Base-by-base conservation (phyloP, 2,329 filamentous ascomycete genomes). In the Colletotrichum orchidophilum region DNA sequence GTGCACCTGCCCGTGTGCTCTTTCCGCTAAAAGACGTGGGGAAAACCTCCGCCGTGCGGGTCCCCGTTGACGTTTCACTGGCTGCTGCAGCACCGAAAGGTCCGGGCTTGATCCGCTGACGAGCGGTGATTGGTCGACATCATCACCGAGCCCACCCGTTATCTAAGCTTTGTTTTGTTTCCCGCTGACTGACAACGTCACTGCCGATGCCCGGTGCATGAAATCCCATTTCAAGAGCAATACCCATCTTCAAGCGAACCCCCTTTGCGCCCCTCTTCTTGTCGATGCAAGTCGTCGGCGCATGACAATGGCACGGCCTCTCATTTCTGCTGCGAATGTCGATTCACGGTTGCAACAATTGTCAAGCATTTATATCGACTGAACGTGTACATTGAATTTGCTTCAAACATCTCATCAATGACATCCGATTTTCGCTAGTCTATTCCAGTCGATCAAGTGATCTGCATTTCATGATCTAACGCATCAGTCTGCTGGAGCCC, bases 11-110 rank as follows among this genome's bases (percentile, higher is more conserved):
- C n/a, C 9, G 57, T 61, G 39, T 18, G 29, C 35, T 62, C 42
- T 62, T 62, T 62, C 42, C 59, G 7, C 42, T 7, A 35, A 29
- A 39, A 64, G 33, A 35, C 42, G 50, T 57, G 50, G 61, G 18
- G 33, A 63, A 61, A 26, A 15, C 57, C 57, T 61, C 50, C 57
- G 63, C 63, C 53, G 31, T 39, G 31, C 11, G 57, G 57, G 63
- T 66, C 55, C 5, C 50, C 50, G 50, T 53, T 27, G 39, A 50
- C 29, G 63, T 62, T 62, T 62, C 67, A 70, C 63, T 70, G 67
- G 55, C 63, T 29, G 66, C 46, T 52, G 35, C 53, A 42, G 13
- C 42, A 33, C 63, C 67, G 63, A 67, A 39, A 26, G 11, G 57
- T 21, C 63, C 57, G 57, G 63, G 13, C 39, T 57, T 57, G 39